Conservation (phyloP, 768 basidiomycete species). For the Trametes elegans region DNA sequence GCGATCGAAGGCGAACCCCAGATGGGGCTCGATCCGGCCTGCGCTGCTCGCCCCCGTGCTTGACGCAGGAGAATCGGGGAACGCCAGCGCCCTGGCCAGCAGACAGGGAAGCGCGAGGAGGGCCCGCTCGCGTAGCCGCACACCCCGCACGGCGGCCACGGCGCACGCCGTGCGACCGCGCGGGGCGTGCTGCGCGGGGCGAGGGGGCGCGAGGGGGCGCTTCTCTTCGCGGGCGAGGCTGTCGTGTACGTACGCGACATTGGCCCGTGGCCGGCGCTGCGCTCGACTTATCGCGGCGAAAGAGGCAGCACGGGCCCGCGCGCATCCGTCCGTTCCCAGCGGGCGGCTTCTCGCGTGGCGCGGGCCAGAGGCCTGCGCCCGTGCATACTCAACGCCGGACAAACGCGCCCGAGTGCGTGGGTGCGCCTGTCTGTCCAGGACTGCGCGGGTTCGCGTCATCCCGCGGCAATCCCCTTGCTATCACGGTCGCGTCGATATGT, state of each 20-base stretch:
- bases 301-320: background rate
- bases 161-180: conserved; percentile 2
- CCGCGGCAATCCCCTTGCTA: too few relatives aligned
- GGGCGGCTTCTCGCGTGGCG: background rate
- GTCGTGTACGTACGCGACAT: background rate
- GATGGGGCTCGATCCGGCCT: conserved; percentile 5
- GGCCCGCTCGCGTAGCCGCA: background rate
- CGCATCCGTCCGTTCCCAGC: background rate
- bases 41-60: background rate
- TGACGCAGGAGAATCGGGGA: background rate
- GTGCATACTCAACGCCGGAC: conserved; percentile 16
- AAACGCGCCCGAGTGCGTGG: background rate
- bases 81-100: background rate
- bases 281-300: conserved; percentile 8
- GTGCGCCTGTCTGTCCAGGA: background rate
- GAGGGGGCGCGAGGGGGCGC: too few relatives aligned
- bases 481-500: too few relatives aligned
- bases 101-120: background rate
- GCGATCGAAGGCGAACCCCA: conserved; percentile 2
- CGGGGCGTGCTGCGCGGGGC: too few relatives aligned
- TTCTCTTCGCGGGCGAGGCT: background rate
- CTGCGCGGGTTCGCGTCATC: background rate
- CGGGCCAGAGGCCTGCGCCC: background rate
- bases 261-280: background rate
- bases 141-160: background rate